Base-by-base conservation (phyloP, 202 grass and related monocot species). In the Hordeum pubiflorum region DNA sequence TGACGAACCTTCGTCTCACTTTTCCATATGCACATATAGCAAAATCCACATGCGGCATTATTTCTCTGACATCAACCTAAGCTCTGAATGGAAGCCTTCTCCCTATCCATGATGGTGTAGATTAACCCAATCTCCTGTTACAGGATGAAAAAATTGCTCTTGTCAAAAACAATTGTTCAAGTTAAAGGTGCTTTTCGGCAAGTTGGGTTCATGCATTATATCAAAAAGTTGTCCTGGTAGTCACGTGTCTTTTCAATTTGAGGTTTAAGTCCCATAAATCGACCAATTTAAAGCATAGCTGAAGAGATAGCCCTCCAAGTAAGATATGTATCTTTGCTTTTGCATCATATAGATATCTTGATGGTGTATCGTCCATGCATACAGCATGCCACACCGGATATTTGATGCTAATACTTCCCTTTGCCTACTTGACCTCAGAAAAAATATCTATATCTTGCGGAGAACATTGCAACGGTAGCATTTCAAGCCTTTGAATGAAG, bases 1-100 rank as follows among this genome's bases (percentile, higher is more conserved):
- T 33, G 4, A 33, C 32, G 3, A 33, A 33, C 38, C 67, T 74
- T 44, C 81, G 67, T 55, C 83, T 84, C 44, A 91, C 74, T 60
- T 86, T 92, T 82, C 82, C 65, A 85, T 87, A 97, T 63, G 88
- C 92, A 74, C 67, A 46, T 56, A 94, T 58, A 76, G 89, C 89
- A 66, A 66, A 88, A 62, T 33, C 32, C 4, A 33, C 32, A 33
- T 33, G 3, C 4, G 32, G 6, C 32, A 33, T 5, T 33, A 33
- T 33, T 33, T 33, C 32, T 33, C 32, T 5, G 32, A 5, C 32
- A 33, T 5, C 32, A 33, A 0, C 32, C 32, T 33, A 33, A 33
- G 4, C 29, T 33, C 32, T 33, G 32, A 33, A 33, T 33, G 32
- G 4, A 0, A 33, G 32, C 32, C 32, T 33, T 33, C 4, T 33